Evolutionary conservation across 2,329 filamentous ascomycete species (phyloP).

Genomic region (Calycina marina): DNA sequence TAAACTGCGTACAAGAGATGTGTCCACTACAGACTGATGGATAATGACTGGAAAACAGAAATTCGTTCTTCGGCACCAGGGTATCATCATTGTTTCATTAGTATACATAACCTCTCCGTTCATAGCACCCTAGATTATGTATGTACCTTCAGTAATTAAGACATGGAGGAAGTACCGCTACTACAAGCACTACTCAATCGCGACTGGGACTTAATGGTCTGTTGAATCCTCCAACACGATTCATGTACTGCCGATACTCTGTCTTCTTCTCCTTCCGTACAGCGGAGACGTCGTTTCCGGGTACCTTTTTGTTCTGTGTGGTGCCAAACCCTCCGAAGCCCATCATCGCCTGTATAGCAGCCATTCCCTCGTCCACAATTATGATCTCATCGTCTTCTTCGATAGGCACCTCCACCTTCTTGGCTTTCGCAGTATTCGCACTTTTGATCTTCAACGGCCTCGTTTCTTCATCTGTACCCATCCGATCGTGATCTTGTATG

Average conservation of each 20-base stretch:
- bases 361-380: slow-evolving; percentile 51
- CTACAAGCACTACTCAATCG: slow-evolving; percentile 8
- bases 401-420: slow-evolving; percentile 4
- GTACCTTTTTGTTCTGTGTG: slow-evolving; percentile 80
- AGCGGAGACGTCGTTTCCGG: slow-evolving; percentile 71
- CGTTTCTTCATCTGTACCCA: slow-evolving; percentile 19
- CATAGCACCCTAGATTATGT: not conserved
- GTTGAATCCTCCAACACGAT: slow-evolving; percentile 70
- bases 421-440: slow-evolving; percentile 15
- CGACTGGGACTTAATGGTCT: slow-evolving; percentile 49
- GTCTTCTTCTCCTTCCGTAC: slow-evolving; percentile 89
- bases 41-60: too few species aligned
- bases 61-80: too few species aligned
- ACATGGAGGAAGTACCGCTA: slow-evolving; percentile 1
- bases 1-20: too few species aligned
- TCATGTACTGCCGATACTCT: slow-evolving; percentile 96
- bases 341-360: slow-evolving; percentile 72
- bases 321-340: slow-evolving; percentile 76
- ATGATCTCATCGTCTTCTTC: slow-evolving; percentile 36
- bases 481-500: slow-evolving; percentile 17
- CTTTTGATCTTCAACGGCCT: slow-evolving; percentile 17
- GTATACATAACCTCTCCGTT: not conserved
- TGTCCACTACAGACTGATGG: too few species aligned
- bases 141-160: not conserved
- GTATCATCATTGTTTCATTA: too few species aligned